Evolutionary conservation across 169 alveolate genomes (phyloP).

Genomic region (Besnoitia besnoiti): DNA sequence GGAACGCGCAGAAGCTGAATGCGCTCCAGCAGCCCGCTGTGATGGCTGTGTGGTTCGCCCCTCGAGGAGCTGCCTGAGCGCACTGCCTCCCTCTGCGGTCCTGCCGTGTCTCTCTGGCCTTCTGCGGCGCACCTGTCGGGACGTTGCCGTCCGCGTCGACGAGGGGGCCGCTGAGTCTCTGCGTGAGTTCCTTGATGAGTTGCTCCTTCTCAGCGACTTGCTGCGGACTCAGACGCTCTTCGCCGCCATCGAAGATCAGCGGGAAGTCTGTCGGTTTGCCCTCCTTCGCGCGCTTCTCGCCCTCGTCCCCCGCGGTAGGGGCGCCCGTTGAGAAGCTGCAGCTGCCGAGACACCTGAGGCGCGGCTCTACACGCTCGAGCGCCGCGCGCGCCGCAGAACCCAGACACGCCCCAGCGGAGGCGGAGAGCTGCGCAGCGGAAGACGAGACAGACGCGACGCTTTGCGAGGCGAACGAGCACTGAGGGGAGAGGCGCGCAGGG

Average conservation of each 20-base stretch:
- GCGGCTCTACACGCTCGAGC: not conserved
- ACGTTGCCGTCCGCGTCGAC: conserved; percentile 79
- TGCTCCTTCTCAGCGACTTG: conserved; percentile 73
- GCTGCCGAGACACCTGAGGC: not conserved
- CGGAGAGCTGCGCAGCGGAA: too few relatives aligned
- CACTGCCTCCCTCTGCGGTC: too few relatives aligned
- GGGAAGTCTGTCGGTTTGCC: conserved; percentile 34
- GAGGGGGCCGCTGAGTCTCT: conserved; percentile 75
- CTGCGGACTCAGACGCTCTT: conserved; percentile 64
- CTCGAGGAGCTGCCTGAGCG: too few relatives aligned
- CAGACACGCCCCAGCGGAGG: too few relatives aligned
- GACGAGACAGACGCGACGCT: too few relatives aligned
- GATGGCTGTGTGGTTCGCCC: too few relatives aligned
- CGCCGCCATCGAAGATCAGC: conserved; percentile 54
- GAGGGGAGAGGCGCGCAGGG: too few relatives aligned
- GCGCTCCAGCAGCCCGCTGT: too few relatives aligned
- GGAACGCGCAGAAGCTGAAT: too few relatives aligned
- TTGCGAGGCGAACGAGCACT: too few relatives aligned
- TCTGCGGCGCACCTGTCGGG: conserved; percentile 81
- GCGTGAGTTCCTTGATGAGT: conserved; percentile 73
- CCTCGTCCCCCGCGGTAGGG: not conserved
- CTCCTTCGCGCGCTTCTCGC: conserved; percentile 25
- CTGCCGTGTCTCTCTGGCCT: too few relatives aligned
- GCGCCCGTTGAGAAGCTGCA: not conserved
- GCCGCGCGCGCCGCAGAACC: too few relatives aligned